Evolutionary conservation across 2,329 filamentous ascomycete species (phyloP).

Genomic region (Xylariales sp.): DNA sequence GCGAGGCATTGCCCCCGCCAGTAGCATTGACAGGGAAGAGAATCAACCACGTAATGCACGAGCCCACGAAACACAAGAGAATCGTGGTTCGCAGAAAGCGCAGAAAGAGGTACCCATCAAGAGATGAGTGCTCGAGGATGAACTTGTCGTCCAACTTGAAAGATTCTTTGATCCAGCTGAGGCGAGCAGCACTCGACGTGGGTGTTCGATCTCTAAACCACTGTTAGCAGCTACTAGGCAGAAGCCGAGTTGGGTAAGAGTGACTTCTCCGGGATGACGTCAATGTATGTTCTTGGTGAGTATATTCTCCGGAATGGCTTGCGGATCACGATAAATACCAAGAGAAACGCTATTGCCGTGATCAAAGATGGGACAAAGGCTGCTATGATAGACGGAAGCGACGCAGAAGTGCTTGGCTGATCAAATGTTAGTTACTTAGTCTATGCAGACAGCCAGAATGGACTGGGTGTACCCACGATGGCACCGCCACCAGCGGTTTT

Average conservation of each 20-base stretch:
- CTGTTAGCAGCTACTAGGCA: constrained; percentile 7
- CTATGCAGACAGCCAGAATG: neutral
- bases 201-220: constrained; percentile 14
- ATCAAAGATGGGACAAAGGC: constrained; percentile 15
- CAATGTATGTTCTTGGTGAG: constrained; percentile 17
- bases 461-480: neutral
- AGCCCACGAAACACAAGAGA: constrained; percentile 75
- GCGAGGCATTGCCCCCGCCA: constrained; percentile 58
- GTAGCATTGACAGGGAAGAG: constrained; percentile 81
- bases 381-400: constrained; percentile 6
- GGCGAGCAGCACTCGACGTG: constrained; percentile 4
- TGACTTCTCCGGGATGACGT: constrained; percentile 16
- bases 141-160: constrained; percentile 67
- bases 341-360: constrained; percentile 13
- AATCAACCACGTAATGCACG: constrained; percentile 78
- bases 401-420: neutral
- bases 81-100: constrained; percentile 76
- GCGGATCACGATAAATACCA: constrained; percentile 14
- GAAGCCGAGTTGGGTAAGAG: neutral
- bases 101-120: constrained; percentile 85
- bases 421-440: neutral
- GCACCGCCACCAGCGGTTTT: neutral
- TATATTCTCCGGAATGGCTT: constrained; percentile 16
- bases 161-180: constrained; percentile 55
- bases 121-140: constrained; percentile 77